Percentiles rank a stretch among this genome's conserved stretches.
Conservation (phyloP, 805 yeast species). For the Dipodascopsis uninucleata region DNA sequence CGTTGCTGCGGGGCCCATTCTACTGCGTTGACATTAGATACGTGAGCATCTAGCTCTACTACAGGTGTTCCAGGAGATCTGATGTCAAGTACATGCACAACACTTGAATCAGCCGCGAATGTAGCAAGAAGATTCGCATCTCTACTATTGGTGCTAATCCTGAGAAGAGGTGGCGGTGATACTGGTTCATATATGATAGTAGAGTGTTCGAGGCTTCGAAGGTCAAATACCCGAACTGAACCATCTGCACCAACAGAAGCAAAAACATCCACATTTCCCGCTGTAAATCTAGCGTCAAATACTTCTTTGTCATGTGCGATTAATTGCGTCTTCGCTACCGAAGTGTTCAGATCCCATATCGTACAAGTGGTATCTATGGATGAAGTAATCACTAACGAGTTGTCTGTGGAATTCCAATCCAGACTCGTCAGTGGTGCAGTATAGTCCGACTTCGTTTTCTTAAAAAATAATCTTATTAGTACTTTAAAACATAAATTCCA, state of each 20-base stretch:
- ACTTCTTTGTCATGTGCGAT: conserved; percentile 97
- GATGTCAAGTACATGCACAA: conserved; percentile 71
- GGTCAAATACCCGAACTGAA: conserved; percentile 84
- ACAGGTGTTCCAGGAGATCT: conserved; percentile 84
- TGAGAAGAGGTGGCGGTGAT: conserved; percentile 56
- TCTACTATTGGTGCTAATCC: conserved; percentile 71
- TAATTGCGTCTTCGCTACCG: conserved; percentile 80
- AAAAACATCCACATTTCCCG: conserved; percentile 70
- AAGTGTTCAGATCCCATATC: conserved; percentile 77
- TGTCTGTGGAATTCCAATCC: conserved; percentile 81
- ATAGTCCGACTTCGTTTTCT: conserved; percentile 41
- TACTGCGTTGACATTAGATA: conserved; percentile 64
- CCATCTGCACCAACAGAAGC: conserved; percentile 96
- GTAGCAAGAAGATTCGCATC: conserved; percentile 85
- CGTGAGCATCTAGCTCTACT: conserved; percentile 63
- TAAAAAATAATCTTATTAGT: neutral
- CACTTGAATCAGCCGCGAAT: conserved; percentile 64
- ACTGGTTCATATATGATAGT: conserved; percentile 81
- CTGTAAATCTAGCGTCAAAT: conserved; percentile 81
- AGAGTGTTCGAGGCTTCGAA: conserved; percentile 75
- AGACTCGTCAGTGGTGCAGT: conserved; percentile 90
- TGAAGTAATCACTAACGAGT: conserved; percentile 70
- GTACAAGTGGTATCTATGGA: conserved; percentile 97
- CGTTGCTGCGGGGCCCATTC: conserved; percentile 74
- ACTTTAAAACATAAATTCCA: neutral